A percentile compares a stretch with the other conserved stretches of the same genome.
Conservation (phyloP, 257 asterid species). For the Solanum tarapatanum region DNA sequence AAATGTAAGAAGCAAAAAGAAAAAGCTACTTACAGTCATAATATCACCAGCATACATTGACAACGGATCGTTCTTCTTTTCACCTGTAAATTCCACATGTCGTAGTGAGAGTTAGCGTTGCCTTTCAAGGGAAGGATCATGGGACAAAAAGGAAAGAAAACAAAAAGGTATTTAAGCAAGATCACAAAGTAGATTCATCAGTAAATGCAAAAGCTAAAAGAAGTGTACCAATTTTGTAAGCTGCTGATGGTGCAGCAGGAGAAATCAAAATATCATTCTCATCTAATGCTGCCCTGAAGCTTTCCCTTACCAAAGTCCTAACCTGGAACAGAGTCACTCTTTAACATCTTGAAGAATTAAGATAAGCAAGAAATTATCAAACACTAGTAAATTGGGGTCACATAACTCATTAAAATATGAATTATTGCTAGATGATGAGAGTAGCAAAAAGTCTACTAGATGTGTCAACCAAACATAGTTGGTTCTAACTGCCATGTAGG, state of each 20-base stretch:
- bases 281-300: conserved; percentile 73
- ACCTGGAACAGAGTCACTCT: conserved; percentile 38
- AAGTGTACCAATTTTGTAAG: conserved; percentile 64
- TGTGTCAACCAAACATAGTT: not conserved
- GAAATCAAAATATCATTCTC: conserved; percentile 79
- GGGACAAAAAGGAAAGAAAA: not conserved
- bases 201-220: conserved; percentile 1
- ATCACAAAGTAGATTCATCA: not conserved
- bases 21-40: conserved; percentile 69
- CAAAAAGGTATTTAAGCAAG: not conserved
- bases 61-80: conserved; percentile 95
- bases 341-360: not conserved
- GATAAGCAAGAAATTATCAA: not conserved
- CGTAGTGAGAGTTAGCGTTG: not conserved
- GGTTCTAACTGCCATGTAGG: not conserved
- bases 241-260: conserved; percentile 94
- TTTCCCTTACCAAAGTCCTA: conserved; percentile 62
- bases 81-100: conserved; percentile 47
- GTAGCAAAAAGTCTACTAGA: not conserved
- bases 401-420: not conserved
- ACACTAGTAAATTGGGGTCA: not conserved
- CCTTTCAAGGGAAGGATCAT: not conserved
- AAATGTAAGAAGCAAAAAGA: not conserved
- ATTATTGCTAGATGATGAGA: not conserved
- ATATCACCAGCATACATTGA: conserved; percentile 99